Base-by-base conservation (phyloP, 805 yeast genomes). In the Brettanomyces naardenensis region DNA sequence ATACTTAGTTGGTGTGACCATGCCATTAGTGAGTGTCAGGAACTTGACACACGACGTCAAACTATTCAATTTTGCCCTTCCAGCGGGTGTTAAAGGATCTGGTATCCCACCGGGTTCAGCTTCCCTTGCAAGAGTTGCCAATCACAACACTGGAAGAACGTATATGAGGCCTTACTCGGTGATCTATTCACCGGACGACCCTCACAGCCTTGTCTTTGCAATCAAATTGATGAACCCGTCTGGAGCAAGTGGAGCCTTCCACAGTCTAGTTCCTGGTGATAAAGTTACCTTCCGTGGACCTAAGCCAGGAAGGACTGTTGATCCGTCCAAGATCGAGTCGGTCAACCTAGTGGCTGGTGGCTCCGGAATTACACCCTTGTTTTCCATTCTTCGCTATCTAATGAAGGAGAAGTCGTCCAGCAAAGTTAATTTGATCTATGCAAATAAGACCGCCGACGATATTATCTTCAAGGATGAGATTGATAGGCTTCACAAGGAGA, bases 401-500 rank as follows among this genome's bases (percentile, higher is more conserved):
- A 19, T 40, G 33, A 28, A 15, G 9, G 38, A 37, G 22, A 37
- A 33, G 4, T 19, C 35, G 4, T 19, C 14, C 9, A 38, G 41
- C 15, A 40, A 21, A 33, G 15, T 26, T 19, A 22, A 27, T 32
- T 19, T 30, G 22, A 13, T 19, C 22, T 21, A 15, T 19, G 25
- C n/a, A 10, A 41, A 36, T 19, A 20, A 32, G 19, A 13, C 33
- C 10, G 3, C 14, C 11, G 5, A 35, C 11, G 19, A 43, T 10
- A 22, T 7, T 4, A 18, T 30, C 5, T 41, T 33, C 15, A 25
- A 10, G 10, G 49, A 52, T 29, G 66, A 60, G 17, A 33, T 65
- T 2, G 61, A 58, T 17, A 61, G 56, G 26, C 22, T 66, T 3
- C 63, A 64, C 6, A 18, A 5, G 13, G 20, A 33, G 15, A 27